Evolutionary conservation across 352 stramenopile species (phyloP).

Genomic region (Plasmopara viticola): DNA sequence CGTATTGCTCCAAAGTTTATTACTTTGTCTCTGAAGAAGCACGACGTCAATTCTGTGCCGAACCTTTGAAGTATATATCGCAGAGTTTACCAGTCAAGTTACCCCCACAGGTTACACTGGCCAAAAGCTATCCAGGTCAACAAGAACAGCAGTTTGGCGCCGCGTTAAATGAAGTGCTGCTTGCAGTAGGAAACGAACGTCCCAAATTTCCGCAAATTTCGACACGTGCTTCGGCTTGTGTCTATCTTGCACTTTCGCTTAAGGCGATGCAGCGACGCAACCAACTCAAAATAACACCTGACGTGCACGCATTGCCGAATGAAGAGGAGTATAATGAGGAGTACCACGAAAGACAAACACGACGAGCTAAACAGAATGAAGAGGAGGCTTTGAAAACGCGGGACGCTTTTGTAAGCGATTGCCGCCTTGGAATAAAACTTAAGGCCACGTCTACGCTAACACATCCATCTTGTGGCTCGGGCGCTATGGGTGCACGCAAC

Average conservation of each 20-base stretch:
- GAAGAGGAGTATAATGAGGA: slow-evolving; percentile 23
- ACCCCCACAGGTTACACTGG: slow-evolving; percentile 44
- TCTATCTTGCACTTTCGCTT: slow-evolving; percentile 54
- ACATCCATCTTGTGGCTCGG: slow-evolving; percentile 44
- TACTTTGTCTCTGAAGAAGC: slow-evolving; percentile 51
- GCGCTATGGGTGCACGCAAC: slow-evolving; percentile 37
- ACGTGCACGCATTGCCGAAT: slow-evolving; percentile 16
- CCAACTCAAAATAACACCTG: slow-evolving; percentile 5
- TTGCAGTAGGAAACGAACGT: slow-evolving; percentile 42
- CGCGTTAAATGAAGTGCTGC: slow-evolving; percentile 54
- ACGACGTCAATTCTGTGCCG: slow-evolving; percentile 36
- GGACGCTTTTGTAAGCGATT: slow-evolving; percentile 45
- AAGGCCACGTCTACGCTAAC: slow-evolving; percentile 27
- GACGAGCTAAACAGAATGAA: slow-evolving; percentile 21
- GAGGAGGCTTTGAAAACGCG: slow-evolving; percentile 17
- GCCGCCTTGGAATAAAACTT: slow-evolving; percentile 41
- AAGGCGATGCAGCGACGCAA: slow-evolving; percentile 31
- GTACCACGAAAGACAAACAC: slow-evolving; percentile 16
- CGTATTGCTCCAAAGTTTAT: slow-evolving; percentile 51
- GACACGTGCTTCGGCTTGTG: slow-evolving; percentile 32
- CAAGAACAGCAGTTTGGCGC: slow-evolving; percentile 57
- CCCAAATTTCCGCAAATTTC: slow-evolving; percentile 55
- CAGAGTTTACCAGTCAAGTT: slow-evolving; percentile 58
- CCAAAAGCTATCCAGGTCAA: slow-evolving; percentile 46
- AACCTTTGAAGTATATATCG: slow-evolving; percentile 36